phyloP scores from a whole-genome alignment of 163 green algal species.

The Scenedesmus sp. region DNA sequence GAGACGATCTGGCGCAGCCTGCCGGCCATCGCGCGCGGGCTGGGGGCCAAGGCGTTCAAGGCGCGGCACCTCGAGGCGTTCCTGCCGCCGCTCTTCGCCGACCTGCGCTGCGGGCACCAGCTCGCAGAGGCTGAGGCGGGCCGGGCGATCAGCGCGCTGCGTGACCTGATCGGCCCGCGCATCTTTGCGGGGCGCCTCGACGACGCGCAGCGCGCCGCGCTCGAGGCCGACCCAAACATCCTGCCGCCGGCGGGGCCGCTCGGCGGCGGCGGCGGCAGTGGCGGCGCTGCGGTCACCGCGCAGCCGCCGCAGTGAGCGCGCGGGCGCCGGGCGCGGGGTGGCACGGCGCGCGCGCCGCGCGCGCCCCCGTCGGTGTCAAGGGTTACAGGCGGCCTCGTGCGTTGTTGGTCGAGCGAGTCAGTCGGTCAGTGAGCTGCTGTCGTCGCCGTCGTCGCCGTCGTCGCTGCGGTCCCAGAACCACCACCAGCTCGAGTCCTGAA shows the following conservation, averaged over 20 bases:
- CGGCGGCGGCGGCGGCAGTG: background rate
- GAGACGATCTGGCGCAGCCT: constrained; percentile 80
- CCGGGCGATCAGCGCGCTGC: constrained; percentile 61
- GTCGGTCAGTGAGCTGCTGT: no score
- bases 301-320: no score
- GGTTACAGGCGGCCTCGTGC: no score
- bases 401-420: no score
- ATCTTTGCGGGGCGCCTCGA: constrained; percentile 68
- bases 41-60: constrained; percentile 67
- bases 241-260: constrained; percentile 35
- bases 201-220: constrained; percentile 24
- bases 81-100: constrained; percentile 71
- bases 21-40: constrained; percentile 61
- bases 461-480: no score
- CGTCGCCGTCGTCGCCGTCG: no score
- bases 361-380: no score
- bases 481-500: no score
- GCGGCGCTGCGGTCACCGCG: no score
- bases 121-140: constrained; percentile 76
- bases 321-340: no score
- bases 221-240: constrained; percentile 32
- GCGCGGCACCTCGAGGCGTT: constrained; percentile 66
- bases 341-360: no score
- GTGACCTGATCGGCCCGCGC: constrained; percentile 72
- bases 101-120: constrained; percentile 72